Evolutionary conservation across 495 filamentous ascomycete genomes (phyloP), one percentile per base, ranked within the genome.

Genomic region (Lasiosphaeria hispida): DNA sequence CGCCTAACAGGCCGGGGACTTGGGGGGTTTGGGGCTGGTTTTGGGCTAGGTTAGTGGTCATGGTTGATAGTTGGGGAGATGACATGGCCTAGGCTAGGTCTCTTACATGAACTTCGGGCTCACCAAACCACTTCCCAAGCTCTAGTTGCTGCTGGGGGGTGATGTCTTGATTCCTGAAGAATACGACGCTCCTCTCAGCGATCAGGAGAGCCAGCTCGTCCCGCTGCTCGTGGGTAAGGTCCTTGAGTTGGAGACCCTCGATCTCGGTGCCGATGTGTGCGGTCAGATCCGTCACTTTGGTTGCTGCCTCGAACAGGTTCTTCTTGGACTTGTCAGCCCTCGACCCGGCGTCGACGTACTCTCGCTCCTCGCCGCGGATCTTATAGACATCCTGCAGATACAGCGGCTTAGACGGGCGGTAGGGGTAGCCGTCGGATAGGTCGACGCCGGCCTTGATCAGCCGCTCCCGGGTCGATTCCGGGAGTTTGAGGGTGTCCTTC

Each of bases 131-230:
- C 63, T 89, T 81, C 0, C 85, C 86, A 10, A 90, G 69, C 13
- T 75, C 77, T 50, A 85, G 85, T 61, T 90, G 87, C 62, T 90
- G 77, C 61, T 89, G 84, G 1, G 87, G 86, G 7, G 78, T 76
- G 42, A 91, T 73, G 53, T 89, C 85, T 62, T 91, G 88, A 58
- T 89, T 77, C 5, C 88, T 77, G 74, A 90, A 87, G 69, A 91
- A 90, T 35, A 90, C 87, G 10, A 91, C 87, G 54, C 85, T 87
- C 33, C 88, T 73, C 67, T 89, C 86, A 3, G 87, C 86, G 58
- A 90, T 85, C 52, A 90, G 68, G 30, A 90, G 71, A 0, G 80
- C 87, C n/a, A 90, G 71, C 62, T 90, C 87, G 64, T 89, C 86
- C 52, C 77, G 84, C 55, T 89, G 86, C 68, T 85, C 78, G 44